Percentiles rank a stretch among this genome's conserved stretches.
Evolutionary conservation across 2,329 filamentous ascomycete species (phyloP).

Genomic region (Fusarium sp.): DNA sequence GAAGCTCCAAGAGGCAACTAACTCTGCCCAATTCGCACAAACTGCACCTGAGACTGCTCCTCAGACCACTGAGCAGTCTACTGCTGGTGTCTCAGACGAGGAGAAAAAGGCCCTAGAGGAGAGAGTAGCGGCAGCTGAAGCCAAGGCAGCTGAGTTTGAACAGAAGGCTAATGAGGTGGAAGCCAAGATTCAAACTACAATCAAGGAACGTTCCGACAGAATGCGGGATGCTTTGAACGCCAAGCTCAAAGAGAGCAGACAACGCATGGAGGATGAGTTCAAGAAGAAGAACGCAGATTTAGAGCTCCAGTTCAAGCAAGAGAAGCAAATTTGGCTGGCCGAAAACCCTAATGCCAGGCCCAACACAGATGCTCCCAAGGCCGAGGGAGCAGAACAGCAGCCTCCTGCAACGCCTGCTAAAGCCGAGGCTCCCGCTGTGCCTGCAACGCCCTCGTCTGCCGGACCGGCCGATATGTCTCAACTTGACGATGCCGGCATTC

Average conservation of each 20-base stretch:
- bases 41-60: conserved; percentile 56
- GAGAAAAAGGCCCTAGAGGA: conserved; percentile 72
- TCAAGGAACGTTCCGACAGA: conserved; percentile 74
- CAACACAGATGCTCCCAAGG: conserved; percentile 37
- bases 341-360: conserved; percentile 57
- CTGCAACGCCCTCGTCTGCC: conserved; percentile 54
- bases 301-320: conserved; percentile 71
- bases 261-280: conserved; percentile 63
- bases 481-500: conserved; percentile 67
- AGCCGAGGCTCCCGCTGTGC: conserved; percentile 50
- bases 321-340: conserved; percentile 71
- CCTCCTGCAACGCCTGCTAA: conserved; percentile 57
- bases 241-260: conserved; percentile 75
- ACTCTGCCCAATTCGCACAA: conserved; percentile 50
- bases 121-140: conserved; percentile 70
- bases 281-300: conserved; percentile 67
- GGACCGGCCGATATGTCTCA: conserved; percentile 59
- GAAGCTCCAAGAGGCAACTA: conserved; percentile 52
- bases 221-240: conserved; percentile 77
- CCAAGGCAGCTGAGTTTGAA: conserved; percentile 73
- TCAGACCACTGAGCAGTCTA: conserved; percentile 50
- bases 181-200: conserved; percentile 67
- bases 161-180: conserved; percentile 74
- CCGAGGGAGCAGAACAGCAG: conserved; percentile 37
- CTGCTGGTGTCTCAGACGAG: conserved; percentile 61